Evolutionary conservation across 2,329 filamentous ascomycete genomes (phyloP), one percentile per base, ranked within the genome.

Genomic region (Sporothrix schenckii): DNA sequence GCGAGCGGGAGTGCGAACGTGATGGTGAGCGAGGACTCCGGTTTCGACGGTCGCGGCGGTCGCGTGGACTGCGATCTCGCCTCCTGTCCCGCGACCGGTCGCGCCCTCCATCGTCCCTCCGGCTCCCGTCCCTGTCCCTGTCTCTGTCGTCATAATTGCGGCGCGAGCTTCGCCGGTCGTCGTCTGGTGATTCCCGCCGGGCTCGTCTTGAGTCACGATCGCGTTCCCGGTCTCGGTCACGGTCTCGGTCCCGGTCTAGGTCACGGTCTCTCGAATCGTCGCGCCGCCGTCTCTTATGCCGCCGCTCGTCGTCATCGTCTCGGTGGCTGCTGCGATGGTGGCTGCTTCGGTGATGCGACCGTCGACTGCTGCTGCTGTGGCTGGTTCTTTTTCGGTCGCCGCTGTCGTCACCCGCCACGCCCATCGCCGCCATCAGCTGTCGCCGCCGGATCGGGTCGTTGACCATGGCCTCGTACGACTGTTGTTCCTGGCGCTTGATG

Each of bases 401-500:
- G 52, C 39, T 21, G 6, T 30, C 81, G 4, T 84, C 81, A 16
- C 86, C 84, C 0, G 80, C 82, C 58, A 87, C 83, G 0, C 88
- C 88, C 80, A 89, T 88, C 11, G 86, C 84, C 0, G 86, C 85
- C 34, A 95, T 83, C 44, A 96, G 78, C 76, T 92, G 88, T 71
- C 86, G 83, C 73, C 90, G 84, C 81, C 87, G 89, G 73, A 87
- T 84, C 0, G 91, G 90, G 75, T 93, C 91, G 75, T 89, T 92
- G 88, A 92, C 93, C 87, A 93, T 90, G 10, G 89, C 86, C 75
- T 91, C 89, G 77, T 93, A 92, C 1, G 91, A 89, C 39, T 90
- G 89, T 79, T 94, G 92, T 78, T 98, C 94, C 78, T 96, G 91
- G 78, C 89, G 91, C 84, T 97, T 97, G 79, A 99, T 97, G 30